These are phyloP conservation scores for Sugiyamaella paludigena DNA, from an alignment of 1,139 yeast species.

Conservation along the genomic window DNA sequence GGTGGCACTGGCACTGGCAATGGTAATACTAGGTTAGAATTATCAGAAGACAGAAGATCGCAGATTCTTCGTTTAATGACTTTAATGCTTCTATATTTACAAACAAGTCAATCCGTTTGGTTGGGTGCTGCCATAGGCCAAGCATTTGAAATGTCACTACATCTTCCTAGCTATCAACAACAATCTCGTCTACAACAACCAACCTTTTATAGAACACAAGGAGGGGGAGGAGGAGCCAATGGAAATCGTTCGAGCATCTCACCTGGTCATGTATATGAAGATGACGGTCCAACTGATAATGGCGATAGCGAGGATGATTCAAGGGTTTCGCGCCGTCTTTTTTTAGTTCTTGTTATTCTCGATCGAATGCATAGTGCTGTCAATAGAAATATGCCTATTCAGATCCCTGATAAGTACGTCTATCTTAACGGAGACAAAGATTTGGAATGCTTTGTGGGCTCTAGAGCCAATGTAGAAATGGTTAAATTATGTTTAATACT, in stretches of 20 bases:
- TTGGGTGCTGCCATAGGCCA: constrained; percentile 41
- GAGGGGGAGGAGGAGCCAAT: not conserved
- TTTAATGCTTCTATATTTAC: constrained; percentile 37
- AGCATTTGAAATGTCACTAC: constrained; percentile 30
- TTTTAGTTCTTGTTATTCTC: constrained; percentile 34
- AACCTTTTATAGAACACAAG: not conserved
- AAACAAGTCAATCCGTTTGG: constrained; percentile 38
- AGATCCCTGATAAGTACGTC: constrained; percentile 25
- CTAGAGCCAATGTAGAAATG: constrained; percentile 27
- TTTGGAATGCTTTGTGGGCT: constrained; percentile 24
- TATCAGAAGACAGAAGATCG: constrained; percentile 19
- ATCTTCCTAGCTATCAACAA: constrained; percentile 12
- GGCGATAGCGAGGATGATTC: constrained; percentile 23
- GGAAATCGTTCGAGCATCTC: not conserved
- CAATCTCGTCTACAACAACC: not conserved
- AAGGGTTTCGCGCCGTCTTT: constrained; percentile 26
- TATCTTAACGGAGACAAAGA: constrained; percentile 23
- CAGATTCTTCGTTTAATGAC: constrained; percentile 34
- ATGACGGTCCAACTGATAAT: constrained; percentile 8
- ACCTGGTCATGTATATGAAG: constrained; percentile 1
- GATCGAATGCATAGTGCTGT: constrained; percentile 33
- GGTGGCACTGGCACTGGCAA: constrained; percentile 9
- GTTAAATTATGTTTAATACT: constrained; percentile 26
- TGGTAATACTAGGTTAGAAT: constrained; percentile 6
- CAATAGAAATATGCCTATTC: constrained; percentile 25